These are phyloP conservation scores for Podospora didyma DNA, from an alignment of 495 filamentous ascomycete species.

Conservation along the genomic window DNA sequence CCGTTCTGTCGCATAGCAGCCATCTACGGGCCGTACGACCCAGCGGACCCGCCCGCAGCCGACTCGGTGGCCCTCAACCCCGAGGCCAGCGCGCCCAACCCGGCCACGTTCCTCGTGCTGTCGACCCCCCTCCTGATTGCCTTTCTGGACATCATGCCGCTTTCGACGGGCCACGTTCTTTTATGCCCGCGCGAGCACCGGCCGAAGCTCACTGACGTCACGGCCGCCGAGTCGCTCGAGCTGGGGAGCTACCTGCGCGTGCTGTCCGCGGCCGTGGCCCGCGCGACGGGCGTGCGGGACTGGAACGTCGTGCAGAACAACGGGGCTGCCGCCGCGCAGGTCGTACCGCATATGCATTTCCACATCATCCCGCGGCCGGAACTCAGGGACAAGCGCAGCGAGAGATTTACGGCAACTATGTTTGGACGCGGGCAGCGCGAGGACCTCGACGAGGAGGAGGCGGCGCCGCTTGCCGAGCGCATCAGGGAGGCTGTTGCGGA, in stretches of 20 bases:
- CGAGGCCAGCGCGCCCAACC: constrained; percentile 26
- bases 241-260: constrained; percentile 71
- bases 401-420: constrained; percentile 62
- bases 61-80: constrained; percentile 31
- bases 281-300: constrained; percentile 60
- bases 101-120: constrained; percentile 64
- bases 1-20: constrained; percentile 65
- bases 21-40: constrained; percentile 42
- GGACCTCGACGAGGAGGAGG: constrained; percentile 86
- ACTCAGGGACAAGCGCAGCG: constrained; percentile 40
- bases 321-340: constrained; percentile 80
- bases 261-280: constrained; percentile 65
- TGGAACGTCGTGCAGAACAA: constrained; percentile 98
- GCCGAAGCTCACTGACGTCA: constrained; percentile 65
- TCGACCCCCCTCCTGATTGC: constrained; percentile 69
- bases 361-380: constrained; percentile 79
- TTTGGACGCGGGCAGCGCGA: constrained; percentile 80
- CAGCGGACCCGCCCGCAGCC: constrained; percentile 28
- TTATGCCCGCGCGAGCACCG: constrained; percentile 68
- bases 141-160: constrained; percentile 87
- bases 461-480: constrained; percentile 53
- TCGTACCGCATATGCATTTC: constrained; percentile 88
- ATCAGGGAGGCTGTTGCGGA: constrained; percentile 58
- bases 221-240: constrained; percentile 50
- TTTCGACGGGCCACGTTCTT: constrained; percentile 73